phyloP scores from a whole-genome alignment of 345 rosid genomes.

The Kernera saxatilis region DNA sequence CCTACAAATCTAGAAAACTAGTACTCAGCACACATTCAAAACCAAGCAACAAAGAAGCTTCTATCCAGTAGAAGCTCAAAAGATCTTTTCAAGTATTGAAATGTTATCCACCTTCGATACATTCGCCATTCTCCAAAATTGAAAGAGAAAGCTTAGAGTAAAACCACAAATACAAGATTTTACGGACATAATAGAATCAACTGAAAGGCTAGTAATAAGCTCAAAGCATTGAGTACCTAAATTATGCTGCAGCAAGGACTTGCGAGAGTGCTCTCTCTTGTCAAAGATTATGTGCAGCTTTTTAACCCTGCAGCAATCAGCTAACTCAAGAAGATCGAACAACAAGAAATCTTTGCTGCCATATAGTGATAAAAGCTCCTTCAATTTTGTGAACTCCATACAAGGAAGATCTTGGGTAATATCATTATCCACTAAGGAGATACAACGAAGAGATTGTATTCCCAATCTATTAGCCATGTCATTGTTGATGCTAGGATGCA shows the following conservation, averaged over 20 bases:
- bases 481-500: slow-evolving; percentile 75
- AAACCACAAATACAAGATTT: background rate
- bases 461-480: slow-evolving; percentile 85
- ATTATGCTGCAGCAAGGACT: slow-evolving; percentile 89
- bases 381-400: slow-evolving; percentile 76
- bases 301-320: slow-evolving; percentile 87
- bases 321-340: slow-evolving; percentile 94
- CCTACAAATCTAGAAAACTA: background rate
- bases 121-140: background rate
- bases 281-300: slow-evolving; percentile 74
- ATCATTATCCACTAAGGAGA: slow-evolving; percentile 74
- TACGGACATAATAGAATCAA: background rate
- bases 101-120: background rate
- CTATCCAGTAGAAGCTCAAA: background rate
- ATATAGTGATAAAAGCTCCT: slow-evolving; percentile 65
- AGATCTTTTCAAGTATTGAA: background rate
- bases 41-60: background rate
- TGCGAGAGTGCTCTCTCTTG: slow-evolving; percentile 83
- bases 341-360: slow-evolving; percentile 75
- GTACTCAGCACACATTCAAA: background rate
- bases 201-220: slow-evolving; percentile 1
- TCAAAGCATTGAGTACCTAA: slow-evolving; percentile 47
- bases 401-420: slow-evolving; percentile 86
- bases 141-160: background rate
- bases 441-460: slow-evolving; percentile 75